Evolutionary conservation across 163 green algal genomes (phyloP), one percentile per base, ranked within the genome.

Genomic region (Volvox carteri): DNA sequence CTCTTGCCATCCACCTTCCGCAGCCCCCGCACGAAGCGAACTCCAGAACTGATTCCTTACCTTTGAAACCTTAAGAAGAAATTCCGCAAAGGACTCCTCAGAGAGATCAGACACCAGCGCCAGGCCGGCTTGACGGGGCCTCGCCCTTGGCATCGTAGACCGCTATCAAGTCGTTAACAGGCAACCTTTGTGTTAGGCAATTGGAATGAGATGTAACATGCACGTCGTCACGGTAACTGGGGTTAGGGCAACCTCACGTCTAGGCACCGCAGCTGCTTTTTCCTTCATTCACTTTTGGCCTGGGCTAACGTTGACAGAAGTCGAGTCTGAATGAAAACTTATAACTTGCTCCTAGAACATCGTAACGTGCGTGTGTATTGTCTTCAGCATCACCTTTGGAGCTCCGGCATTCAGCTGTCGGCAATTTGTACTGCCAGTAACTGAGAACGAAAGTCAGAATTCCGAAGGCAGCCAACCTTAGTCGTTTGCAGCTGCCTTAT

Each of bases 281-380:
- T 28, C 37, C 62, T 74, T 74, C 62, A 74, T 74, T 41, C 62
- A 41, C 23, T 41, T n/a, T 42, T 74, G 62, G 62, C 62, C 62
- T 74, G n/a, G 21, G 62, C 8, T 44, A 74, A 65, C 54, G 28
- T 65, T 65, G 54, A 65, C 54, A 23, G 54, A 30, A 65, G 5
- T 65, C 28, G 28, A 65, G 54, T 23, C n/a, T n/a, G n/a, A n/a
- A n/a, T n/a, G n/a, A n/a, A n/a, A n/a, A n/a, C n/a, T n/a, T n/a
- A n/a, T n/a, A n/a, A n/a, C n/a, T n/a, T n/a, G n/a, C n/a, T n/a
- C n/a, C n/a, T n/a, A n/a, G n/a, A n/a, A n/a, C n/a, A n/a, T n/a
- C n/a, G n/a, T n/a, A n/a, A n/a, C n/a, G n/a, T n/a, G n/a, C n/a
- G n/a, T n/a, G n/a, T n/a, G n/a, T n/a, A n/a, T n/a, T n/a, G n/a